Evolutionary conservation across 352 stramenopile species (phyloP), one percentile per base, ranked within the genome.

Genomic region (Globisporangium paddicum): DNA sequence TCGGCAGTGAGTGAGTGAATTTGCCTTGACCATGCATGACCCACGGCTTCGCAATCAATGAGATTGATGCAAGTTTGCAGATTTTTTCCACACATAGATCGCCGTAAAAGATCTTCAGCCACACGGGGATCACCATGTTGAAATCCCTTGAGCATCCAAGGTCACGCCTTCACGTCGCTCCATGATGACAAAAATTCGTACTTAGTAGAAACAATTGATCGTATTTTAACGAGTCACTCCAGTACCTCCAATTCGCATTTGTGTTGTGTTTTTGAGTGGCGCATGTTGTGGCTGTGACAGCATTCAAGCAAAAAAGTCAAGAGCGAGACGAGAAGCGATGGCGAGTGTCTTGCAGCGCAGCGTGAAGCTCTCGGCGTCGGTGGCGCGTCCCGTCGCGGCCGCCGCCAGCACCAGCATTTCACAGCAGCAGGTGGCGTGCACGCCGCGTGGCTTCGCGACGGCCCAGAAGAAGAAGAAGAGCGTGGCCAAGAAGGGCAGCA

Each of bases 381-480:
- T 21, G 41, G 14, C 41, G 41, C 19, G 41, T 48, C 41, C 19
- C 26, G 41, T 21, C 13, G 41, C 23, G 16, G 23, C 44, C 11
- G 44, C 23, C 13, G 44, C n/a, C 44, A 38, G 32, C 16, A 34
- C 32, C 4, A 13, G n/a, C 41, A 41, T n/a, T n/a, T n/a, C n/a
- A 21, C 54, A 60, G 34, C 55, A 62, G 34, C 47, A 55, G 34
- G 28, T 49, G 14, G 10, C 23, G 16, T 25, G n/a, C 11, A 23
- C 26, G 50, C 59, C 26, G 50, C 59, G 59, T 18, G 52, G 50
- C 25, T 65, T 65, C 18, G 59, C 59, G 14, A 46, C 59, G 8
- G 25, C 41, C 42, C 37, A 42, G 13, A 50, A 50, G 44, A 62
- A 62, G 34, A 60, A 60, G 50, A 65, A 65, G 34, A 47, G 28